Evolutionary conservation across 1,139 yeast genomes (phyloP), one percentile per base, ranked within the genome.

Genomic region (Scheffersomyces quercinus): DNA sequence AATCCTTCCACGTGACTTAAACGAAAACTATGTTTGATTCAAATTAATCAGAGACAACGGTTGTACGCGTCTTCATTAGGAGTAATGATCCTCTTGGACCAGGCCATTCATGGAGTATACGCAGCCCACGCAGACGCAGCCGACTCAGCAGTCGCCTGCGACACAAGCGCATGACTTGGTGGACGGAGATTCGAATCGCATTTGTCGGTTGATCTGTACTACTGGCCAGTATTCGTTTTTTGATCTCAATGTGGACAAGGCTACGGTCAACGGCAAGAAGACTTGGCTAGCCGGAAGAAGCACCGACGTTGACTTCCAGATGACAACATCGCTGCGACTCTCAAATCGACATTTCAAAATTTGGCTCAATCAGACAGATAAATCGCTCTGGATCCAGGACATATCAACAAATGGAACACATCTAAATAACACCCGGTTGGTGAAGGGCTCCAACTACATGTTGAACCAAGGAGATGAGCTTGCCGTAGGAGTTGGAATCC

Each of bases 401-500:
- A 65, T 73, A 3, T 83, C 90, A 0, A 93, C 98, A 2, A 93
- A 93, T 64, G 99, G 99, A 4, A 93, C 99, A 0, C 86, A 81
- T 70, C 68, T 91, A 39, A 93, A 93, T 66, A 83, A 83, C 28
- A 77, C 77, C 37, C 74, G 90, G 39, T 65, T 91, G 15, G 88
- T 84, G 14, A 88, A 85, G 58, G 85, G 86, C n/a, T 81, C 86
- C 40, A 88, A 89, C 54, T 89, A 88, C 62, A 81, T 91, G 55
- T 65, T 93, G 36, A 84, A 85, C 36, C 97, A 89, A 56, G 97
- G 98, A 4, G 99, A 93, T 60, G 96, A 89, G 59, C 83, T 93
- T 33, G 79, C 93, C 0, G 87, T 91, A 0, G 98, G 98, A 0
- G 73, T 82, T n/a, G 98, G 97, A 3, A 87, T 90, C 3, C 77